These are phyloP conservation scores for Rutidosis leptorrhynchoides DNA, from an alignment of 129 eudicot species.

Conservation along the genomic window DNA sequence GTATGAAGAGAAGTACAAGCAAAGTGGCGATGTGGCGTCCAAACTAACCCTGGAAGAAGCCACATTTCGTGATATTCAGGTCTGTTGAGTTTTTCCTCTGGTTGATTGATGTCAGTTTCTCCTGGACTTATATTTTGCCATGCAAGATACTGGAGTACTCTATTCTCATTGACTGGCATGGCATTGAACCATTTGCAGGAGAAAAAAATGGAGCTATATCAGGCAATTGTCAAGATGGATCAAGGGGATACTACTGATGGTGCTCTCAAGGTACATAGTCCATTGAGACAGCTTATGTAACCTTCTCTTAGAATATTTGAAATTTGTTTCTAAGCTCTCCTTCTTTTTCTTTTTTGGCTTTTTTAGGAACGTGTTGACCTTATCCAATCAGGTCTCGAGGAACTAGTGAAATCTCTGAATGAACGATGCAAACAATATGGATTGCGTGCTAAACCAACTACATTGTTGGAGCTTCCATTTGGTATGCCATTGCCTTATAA, in stretches of 20 bases:
- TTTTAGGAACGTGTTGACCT: constrained; percentile 55
- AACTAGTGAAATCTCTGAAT: constrained; percentile 63
- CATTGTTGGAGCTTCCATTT: constrained; percentile 81
- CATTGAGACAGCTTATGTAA: no score
- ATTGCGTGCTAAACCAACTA: constrained; percentile 73
- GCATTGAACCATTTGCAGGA: constrained; percentile 42
- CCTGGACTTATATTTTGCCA: no score
- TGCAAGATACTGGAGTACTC: no score
- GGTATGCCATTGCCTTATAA: constrained; percentile 44
- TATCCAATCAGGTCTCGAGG: constrained; percentile 72
- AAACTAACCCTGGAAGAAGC: constrained; percentile 82
- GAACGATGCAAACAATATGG: constrained; percentile 96
- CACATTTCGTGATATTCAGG: constrained; percentile 95
- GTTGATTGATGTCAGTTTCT: no score
- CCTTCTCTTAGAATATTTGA: no score
- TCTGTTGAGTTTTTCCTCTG: constrained; percentile 49
- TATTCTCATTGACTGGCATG: no score
- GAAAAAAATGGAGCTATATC: constrained; percentile 89
- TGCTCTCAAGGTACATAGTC: no score
- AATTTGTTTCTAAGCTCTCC: no score
- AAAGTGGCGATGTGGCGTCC: constrained; percentile 94
- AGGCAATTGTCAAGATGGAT: constrained; percentile 75
- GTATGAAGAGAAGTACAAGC: no score
- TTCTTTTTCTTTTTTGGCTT: no score
- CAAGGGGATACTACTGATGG: constrained; percentile 61